Evolutionary conservation across 768 basidiomycete species (phyloP).

Genomic region (Lactarius tabidus): DNA sequence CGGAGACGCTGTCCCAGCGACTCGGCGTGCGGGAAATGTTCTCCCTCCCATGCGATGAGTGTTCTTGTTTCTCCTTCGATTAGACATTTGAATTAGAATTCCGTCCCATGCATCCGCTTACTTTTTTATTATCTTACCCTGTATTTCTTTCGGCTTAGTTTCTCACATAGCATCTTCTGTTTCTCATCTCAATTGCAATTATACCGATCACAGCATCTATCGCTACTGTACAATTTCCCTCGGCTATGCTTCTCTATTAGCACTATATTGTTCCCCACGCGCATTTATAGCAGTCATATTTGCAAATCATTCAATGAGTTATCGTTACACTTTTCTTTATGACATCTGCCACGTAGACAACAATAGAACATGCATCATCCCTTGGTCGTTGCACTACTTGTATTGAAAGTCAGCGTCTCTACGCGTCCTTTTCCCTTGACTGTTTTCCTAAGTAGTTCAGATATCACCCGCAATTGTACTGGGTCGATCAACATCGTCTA

Average conservation of each 20-base stretch:
- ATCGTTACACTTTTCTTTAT: slow-evolving; percentile 8
- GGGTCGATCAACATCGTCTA: slow-evolving; percentile 94
- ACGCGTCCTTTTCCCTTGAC: slow-evolving; percentile 83
- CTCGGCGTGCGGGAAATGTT: neutral
- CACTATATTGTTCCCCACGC: slow-evolving; percentile 15
- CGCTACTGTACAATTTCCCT: slow-evolving; percentile 12
- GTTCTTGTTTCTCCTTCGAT: neutral
- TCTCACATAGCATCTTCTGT: slow-evolving; percentile 12
- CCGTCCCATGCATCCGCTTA: neutral
- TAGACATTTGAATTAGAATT: neutral
- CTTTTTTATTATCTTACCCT: slow-evolving; percentile 6
- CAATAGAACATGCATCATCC: slow-evolving; percentile 10
- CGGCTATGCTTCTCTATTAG: slow-evolving; percentile 17
- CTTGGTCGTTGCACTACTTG: slow-evolving; percentile 39
- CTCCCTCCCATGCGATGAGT: slow-evolving; percentile 8
- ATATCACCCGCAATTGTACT: slow-evolving; percentile 81
- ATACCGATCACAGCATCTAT: slow-evolving; percentile 20
- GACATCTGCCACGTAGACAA: slow-evolving; percentile 4
- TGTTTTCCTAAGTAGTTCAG: slow-evolving; percentile 87
- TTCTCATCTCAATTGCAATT: slow-evolving; percentile 15
- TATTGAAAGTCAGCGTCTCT: slow-evolving; percentile 73
- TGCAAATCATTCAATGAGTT: neutral
- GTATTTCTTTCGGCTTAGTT: slow-evolving; percentile 7
- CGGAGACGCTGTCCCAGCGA: neutral
- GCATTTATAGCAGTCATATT: slow-evolving; percentile 20